phyloP scores from a whole-genome alignment of 441 rosid species.

The Aleurites moluccanus region DNA sequence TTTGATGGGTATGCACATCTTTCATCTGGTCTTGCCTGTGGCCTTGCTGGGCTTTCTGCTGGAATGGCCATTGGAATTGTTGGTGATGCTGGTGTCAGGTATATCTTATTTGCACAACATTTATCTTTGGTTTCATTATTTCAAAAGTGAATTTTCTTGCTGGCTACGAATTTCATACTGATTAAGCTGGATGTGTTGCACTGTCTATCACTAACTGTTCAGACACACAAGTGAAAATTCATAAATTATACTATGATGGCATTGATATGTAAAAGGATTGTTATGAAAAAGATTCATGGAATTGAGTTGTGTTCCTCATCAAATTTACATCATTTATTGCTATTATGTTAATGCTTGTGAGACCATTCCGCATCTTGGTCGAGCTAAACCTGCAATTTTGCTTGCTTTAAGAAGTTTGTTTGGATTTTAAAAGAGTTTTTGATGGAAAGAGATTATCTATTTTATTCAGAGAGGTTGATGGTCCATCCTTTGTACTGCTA shows the following conservation, averaged over 20 bases:
- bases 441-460: not conserved
- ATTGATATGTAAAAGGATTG: not conserved
- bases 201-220: too few relatives aligned
- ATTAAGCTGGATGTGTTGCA: not conserved
- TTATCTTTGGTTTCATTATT: not conserved
- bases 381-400: not conserved
- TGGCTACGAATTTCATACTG: not conserved
- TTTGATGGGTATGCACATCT: constrained; percentile 52
- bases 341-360: not conserved
- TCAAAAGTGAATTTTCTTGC: not conserved
- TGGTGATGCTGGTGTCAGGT: constrained; percentile 86
- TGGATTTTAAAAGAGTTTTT: not conserved
- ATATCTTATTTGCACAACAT: constrained; percentile 14
- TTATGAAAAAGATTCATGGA: not conserved
- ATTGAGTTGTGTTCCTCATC: too few relatives aligned
- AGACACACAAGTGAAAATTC: too few relatives aligned
- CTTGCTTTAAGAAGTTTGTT: not conserved
- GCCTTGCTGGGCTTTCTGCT: constrained; percentile 73
- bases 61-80: constrained; percentile 85
- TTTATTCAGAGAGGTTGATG: not conserved
- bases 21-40: constrained; percentile 50
- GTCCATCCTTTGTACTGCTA: not conserved
- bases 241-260: too few relatives aligned
- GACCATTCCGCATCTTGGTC: not conserved
- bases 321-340: too few relatives aligned